phyloP scores from a whole-genome alignment of 2,329 filamentous ascomycete species.

The Pyricularia sp. region DNA sequence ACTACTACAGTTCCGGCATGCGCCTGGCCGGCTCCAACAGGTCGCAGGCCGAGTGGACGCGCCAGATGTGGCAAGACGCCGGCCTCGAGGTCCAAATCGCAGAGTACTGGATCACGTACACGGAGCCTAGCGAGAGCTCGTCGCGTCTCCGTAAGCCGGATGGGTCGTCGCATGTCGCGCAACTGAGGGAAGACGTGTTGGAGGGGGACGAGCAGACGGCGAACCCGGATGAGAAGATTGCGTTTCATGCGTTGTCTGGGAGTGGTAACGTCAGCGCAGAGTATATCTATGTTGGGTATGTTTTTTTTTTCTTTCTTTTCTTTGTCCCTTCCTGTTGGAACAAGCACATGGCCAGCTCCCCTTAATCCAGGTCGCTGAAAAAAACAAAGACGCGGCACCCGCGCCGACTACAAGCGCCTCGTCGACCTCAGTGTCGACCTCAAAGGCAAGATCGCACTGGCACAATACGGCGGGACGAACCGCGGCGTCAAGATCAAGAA shows the following conservation, averaged over 20 bases:
- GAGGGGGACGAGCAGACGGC: neutral
- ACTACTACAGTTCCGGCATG: neutral
- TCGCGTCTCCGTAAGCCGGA: neutral
- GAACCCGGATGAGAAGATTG: neutral
- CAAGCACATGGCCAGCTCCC: too few species aligned
- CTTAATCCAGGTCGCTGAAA: too few species aligned
- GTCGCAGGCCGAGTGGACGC: neutral
- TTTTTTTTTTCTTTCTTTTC: too few species aligned
- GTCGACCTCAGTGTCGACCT: constrained; percentile 57
- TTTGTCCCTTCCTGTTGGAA: neutral
- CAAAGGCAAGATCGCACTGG: constrained; percentile 68
- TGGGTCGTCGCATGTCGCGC: neutral
- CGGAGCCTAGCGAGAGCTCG: neutral
- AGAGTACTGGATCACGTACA: neutral
- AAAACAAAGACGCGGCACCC: constrained; percentile 41
- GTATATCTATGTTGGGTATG: neutral
- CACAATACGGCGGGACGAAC: constrained; percentile 69
- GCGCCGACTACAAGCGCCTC: constrained; percentile 63
- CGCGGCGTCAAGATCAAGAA: constrained; percentile 76
- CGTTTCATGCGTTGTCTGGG: neutral
- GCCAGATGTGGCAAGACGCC: neutral
- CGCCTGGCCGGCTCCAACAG: neutral
- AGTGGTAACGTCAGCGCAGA: neutral
- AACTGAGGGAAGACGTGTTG: neutral
- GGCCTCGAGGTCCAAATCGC: neutral